Percentiles rank a stretch among this genome's conserved stretches.
Conservation (phyloP, 352 stramenopile species). For the Phytophthora colocasiae region DNA sequence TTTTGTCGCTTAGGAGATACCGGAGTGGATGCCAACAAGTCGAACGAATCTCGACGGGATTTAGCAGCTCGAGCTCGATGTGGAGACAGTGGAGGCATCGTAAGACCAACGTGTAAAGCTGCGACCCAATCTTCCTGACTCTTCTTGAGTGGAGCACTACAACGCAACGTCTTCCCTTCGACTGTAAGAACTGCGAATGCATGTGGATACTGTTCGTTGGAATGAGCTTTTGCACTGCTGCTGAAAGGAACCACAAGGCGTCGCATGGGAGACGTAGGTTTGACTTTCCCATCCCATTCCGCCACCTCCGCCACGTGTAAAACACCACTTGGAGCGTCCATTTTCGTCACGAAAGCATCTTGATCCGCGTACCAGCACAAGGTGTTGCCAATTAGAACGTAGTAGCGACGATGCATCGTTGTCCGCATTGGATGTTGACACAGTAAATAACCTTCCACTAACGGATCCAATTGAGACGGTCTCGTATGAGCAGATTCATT, state of each 20-base stretch:
- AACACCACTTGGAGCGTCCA: constrained; percentile 60
- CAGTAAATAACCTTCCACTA: constrained; percentile 77
- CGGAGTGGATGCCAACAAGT: constrained; percentile 47
- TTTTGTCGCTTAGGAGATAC: constrained; percentile 27
- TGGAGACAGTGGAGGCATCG: constrained; percentile 79
- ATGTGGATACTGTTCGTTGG: constrained; percentile 54
- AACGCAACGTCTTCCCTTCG: constrained; percentile 72
- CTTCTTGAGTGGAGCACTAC: constrained; percentile 68
- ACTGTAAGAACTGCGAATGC: constrained; percentile 68
- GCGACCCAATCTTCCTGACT: constrained; percentile 74
- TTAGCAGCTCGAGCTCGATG: constrained; percentile 74
- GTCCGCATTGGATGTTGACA: constrained; percentile 68
- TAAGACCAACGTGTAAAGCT: constrained; percentile 73
- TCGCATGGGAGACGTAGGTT: constrained; percentile 31
- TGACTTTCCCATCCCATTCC: constrained; percentile 74
- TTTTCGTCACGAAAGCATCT: constrained; percentile 59
- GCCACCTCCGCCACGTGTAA: constrained; percentile 67
- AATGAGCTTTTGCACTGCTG: constrained; percentile 34
- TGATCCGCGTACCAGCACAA: constrained; percentile 84
- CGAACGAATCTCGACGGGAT: constrained; percentile 72
- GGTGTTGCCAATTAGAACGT: constrained; percentile 79
- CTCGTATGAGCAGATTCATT: constrained; percentile 12
- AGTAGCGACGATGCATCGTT: constrained; percentile 81
- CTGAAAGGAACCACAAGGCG: constrained; percentile 30
- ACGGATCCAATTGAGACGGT: constrained; percentile 68